Evolutionary conservation across 257 asterid genomes (phyloP).

Genomic region (Solanum appendiculatum): DNA sequence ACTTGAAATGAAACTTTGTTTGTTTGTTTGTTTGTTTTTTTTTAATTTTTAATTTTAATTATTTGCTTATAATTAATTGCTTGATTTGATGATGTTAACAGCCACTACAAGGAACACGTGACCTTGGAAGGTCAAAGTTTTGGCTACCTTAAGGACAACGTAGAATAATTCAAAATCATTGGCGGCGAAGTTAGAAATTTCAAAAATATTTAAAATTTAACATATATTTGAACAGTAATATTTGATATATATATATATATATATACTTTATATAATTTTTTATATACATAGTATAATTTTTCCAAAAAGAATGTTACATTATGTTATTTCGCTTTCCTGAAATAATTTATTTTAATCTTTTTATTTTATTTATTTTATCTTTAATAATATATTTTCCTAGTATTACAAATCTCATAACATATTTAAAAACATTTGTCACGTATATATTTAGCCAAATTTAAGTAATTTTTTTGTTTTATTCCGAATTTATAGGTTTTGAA

Average conservation of each 20-base stretch:
- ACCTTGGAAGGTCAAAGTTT: background rate
- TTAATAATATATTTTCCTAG: no score
- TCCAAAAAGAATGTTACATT: background rate
- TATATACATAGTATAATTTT: background rate
- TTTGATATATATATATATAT: no score
- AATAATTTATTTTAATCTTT: no score
- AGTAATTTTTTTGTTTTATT: background rate
- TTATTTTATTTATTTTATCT: background rate
- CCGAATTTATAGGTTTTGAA: no score
- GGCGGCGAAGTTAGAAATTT: no score
- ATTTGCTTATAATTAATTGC: background rate
- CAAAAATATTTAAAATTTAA: no score
- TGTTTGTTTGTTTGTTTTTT: no score
- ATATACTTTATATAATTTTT: no score
- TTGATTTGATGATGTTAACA: background rate
- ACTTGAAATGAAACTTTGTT: background rate
- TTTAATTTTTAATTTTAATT: no score
- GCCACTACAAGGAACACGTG: background rate
- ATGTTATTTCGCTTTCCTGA: background rate
- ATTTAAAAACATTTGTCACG: background rate
- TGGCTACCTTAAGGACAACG: background rate
- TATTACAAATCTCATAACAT: background rate
- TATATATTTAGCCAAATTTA: background rate
- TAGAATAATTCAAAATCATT: background rate
- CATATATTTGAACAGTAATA: no score